Evolutionary conservation across 345 rosid species (phyloP).

Genomic region (Eutrema yunnanense): DNA sequence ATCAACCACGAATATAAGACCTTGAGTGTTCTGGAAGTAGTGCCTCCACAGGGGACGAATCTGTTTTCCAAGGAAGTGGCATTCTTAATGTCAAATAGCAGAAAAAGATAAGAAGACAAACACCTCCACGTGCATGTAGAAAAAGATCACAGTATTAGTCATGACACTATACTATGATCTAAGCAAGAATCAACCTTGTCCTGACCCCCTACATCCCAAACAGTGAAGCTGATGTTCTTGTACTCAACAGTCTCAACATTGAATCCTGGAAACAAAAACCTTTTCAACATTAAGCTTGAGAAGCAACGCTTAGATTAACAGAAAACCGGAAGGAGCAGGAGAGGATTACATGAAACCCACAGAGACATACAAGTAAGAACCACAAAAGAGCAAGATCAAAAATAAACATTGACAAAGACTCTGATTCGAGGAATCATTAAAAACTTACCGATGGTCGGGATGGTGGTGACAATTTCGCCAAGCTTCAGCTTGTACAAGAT

Average conservation of each 20-base stretch:
- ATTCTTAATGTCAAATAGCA: background rate
- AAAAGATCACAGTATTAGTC: background rate
- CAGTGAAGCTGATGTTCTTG: constrained; percentile 74
- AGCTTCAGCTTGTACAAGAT: constrained; percentile 84
- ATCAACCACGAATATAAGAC: constrained; percentile 70
- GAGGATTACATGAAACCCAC: background rate
- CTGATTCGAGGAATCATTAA: background rate
- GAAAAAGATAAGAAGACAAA: background rate
- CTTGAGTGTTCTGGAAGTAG: constrained; percentile 78
- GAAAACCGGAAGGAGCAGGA: background rate
- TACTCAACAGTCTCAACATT: constrained; percentile 92
- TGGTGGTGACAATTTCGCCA: constrained; percentile 79
- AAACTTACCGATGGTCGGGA: constrained; percentile 67
- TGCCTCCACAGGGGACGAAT: constrained; percentile 84
- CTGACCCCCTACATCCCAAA: constrained; percentile 93
- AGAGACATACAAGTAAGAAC: constrained; percentile 2
- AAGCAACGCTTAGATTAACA: background rate
- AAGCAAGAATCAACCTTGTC: constrained; percentile 57
- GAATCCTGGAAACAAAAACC: constrained; percentile 46
- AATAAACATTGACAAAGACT: background rate
- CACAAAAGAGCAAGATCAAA: background rate
- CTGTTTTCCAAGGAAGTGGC: constrained; percentile 29
- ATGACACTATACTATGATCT: background rate
- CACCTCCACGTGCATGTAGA: background rate
- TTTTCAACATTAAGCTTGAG: background rate